phyloP scores from a whole-genome alignment of 2,329 filamentous ascomycete genomes.

The Lachnellula suecica region DNA sequence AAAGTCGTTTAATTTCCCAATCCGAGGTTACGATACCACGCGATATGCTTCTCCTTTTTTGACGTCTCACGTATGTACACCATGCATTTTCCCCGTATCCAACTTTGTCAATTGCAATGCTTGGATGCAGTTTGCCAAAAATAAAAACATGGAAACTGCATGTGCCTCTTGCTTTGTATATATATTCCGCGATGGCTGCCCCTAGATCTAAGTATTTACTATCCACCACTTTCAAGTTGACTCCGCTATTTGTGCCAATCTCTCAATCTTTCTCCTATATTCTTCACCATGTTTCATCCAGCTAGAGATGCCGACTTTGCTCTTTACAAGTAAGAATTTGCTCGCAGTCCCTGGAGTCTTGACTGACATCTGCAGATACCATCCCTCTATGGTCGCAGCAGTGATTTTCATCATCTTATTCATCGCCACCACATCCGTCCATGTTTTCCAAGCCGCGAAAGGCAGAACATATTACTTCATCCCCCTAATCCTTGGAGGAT shows the following conservation, averaged over 20 bases:
- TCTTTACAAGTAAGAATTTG: conserved; percentile 17
- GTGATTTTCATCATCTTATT: conserved; percentile 39
- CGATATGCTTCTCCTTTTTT: too few relatives aligned
- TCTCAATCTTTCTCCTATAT: neutral
- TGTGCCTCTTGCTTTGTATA: neutral
- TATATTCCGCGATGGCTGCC: neutral
- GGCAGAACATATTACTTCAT: conserved; percentile 40
- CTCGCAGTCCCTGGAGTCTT: neutral
- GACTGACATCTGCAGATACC: conserved; percentile 35
- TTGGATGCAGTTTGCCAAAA: too few relatives aligned
- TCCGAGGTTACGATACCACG: too few relatives aligned
- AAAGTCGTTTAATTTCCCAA: too few relatives aligned
- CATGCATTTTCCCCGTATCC: too few relatives aligned
- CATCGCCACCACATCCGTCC: conserved; percentile 25
- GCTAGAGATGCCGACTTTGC: too few relatives aligned
- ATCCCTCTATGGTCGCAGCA: conserved; percentile 44
- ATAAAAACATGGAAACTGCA: too few relatives aligned
- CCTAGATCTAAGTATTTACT: neutral
- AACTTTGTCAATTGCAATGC: too few relatives aligned
- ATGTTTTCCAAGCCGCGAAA: conserved; percentile 31
- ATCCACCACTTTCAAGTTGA: neutral
- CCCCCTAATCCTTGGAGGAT: conserved; percentile 29
- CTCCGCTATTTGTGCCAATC: too few relatives aligned
- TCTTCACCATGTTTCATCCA: neutral
- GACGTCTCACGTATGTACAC: too few relatives aligned